phyloP scores from a whole-genome alignment of 73 alveolate species.

The Paramecium octaurelia region DNA sequence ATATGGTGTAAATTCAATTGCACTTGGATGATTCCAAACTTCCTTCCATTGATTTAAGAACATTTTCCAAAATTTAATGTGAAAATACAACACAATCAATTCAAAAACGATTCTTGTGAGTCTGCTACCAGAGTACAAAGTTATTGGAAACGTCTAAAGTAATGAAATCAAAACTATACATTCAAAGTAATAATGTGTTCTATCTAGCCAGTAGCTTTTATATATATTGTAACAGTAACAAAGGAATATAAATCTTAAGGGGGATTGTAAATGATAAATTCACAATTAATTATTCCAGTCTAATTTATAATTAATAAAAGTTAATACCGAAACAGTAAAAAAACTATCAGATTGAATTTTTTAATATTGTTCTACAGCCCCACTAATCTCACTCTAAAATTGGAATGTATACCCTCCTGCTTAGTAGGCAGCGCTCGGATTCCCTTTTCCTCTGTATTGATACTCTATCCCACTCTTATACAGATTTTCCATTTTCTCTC shows the following conservation, averaged over 20 bases:
- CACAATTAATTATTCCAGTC: conserved; percentile 12
- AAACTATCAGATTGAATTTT: not conserved
- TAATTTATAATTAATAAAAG: not conserved
- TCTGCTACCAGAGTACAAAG: conserved; percentile 5
- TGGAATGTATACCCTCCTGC: conserved; percentile 25
- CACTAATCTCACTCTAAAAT: not conserved
- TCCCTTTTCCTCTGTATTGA: not conserved
- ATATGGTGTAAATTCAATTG: conserved; percentile 2
- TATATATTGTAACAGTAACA: not conserved
- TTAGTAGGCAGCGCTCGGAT: not conserved
- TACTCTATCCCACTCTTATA: not conserved
- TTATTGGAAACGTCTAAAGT: not conserved
- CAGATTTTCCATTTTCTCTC: not conserved
- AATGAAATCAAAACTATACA: not conserved
- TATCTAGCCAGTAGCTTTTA: not conserved
- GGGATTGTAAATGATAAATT: conserved; percentile 27
- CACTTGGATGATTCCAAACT: conserved; percentile 17
- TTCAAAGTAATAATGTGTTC: not conserved
- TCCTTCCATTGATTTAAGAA: not conserved
- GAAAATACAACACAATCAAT: not conserved
- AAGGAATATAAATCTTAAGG: conserved; percentile 20
- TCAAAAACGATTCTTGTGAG: conserved; percentile 33
- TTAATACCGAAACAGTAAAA: not conserved
- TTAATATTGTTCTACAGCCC: not conserved
- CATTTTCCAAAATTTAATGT: conserved; percentile 4